These are phyloP conservation scores for Boletus rubescentipes DNA, from an alignment of 768 basidiomycete genomes.

Conservation along the genomic window DNA sequence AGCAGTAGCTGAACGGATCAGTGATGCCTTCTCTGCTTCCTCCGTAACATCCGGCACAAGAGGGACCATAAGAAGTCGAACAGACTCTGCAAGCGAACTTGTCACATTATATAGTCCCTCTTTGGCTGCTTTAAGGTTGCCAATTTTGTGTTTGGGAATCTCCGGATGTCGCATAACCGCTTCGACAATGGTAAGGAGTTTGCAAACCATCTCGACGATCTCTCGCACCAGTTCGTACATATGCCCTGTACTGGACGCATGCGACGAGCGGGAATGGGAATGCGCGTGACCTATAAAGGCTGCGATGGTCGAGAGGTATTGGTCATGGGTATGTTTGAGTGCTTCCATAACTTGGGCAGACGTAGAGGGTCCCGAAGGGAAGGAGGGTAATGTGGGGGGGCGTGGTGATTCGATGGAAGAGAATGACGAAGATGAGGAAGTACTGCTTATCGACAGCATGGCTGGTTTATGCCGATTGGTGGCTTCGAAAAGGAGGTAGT, in stretches of 20 bases:
- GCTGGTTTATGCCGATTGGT: slow-evolving; percentile 44
- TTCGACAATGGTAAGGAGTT: slow-evolving; percentile 88
- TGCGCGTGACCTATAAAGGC: slow-evolving; percentile 98
- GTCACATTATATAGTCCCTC: slow-evolving; percentile 83
- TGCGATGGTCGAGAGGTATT: slow-evolving; percentile 90
- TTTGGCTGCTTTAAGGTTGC: slow-evolving; percentile 67
- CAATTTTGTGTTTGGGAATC: slow-evolving; percentile 60
- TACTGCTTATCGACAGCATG: slow-evolving; percentile 62
- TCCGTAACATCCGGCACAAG: slow-evolving; percentile 53
- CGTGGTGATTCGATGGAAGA: slow-evolving; percentile 59
- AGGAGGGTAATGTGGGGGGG: slow-evolving; percentile 47
- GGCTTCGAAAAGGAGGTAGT: slow-evolving; percentile 39
- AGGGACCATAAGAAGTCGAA: slow-evolving; percentile 68
- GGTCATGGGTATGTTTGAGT: slow-evolving; percentile 82
- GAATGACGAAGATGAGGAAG: slow-evolving; percentile 67
- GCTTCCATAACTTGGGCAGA: slow-evolving; percentile 70
- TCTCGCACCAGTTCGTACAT: slow-evolving; percentile 95
- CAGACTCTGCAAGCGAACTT: slow-evolving; percentile 82
- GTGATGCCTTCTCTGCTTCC: slow-evolving; percentile 75
- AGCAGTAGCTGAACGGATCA: slow-evolving; percentile 84
- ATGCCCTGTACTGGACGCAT: slow-evolving; percentile 91
- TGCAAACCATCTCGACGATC: slow-evolving; percentile 91
- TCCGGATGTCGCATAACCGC: slow-evolving; percentile 78
- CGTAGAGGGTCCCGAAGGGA: slow-evolving; percentile 73
- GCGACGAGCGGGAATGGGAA: slow-evolving; percentile 84